Evolutionary conservation across 495 filamentous ascomycete genomes (phyloP), one percentile per base, ranked within the genome.

Genomic region (Penicillium lagena): DNA sequence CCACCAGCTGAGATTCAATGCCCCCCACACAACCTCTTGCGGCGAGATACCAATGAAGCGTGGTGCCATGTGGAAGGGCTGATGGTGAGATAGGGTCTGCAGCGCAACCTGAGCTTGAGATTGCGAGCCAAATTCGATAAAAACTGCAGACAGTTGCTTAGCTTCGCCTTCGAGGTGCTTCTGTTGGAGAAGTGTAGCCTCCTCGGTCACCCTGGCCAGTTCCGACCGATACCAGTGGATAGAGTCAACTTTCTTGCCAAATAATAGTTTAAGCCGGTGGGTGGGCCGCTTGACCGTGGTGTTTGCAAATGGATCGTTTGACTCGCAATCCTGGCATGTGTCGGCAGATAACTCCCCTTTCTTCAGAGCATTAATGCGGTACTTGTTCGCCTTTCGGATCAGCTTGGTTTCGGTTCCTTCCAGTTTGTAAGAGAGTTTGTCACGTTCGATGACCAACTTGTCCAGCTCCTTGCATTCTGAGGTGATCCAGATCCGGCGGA

Each of bases 31-130:
- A 35, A 96, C 72, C 54, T 95, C 90, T 31, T 58, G 59, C 0
- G 90, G 90, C 12, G 78, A 79, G 31, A 96, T 68, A 12, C 90
- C 90, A 46, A 87, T 85, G 47, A 81, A 88, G 12, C 85, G 81
- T 40, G 89, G 87, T 1, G 85, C 76, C 87, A 93, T 94, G 58
- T 89, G 88, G 42, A 91, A 78, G 14, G 85, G 85, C 54, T 86
- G 83, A 56, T 95, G 86, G 50, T 94, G 87, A 3, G 86, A 82
- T 14, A 95, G 66, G 12, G 84, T 85, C 57, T 94, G 87, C 50
- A 79, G 77, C 22, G 89, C 90, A 31, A 83, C 73, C 56, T 95
- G 89, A 17, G 90, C 90, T 43, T 88, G 83, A 39, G 77, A 70
- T 53, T 94, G 86, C 11, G 73, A 76, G n/a, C 70, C 68, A 60